phyloP scores from a whole-genome alignment of 176 grass and related monocot genomes.

The Eremochloa ophiuroides region DNA sequence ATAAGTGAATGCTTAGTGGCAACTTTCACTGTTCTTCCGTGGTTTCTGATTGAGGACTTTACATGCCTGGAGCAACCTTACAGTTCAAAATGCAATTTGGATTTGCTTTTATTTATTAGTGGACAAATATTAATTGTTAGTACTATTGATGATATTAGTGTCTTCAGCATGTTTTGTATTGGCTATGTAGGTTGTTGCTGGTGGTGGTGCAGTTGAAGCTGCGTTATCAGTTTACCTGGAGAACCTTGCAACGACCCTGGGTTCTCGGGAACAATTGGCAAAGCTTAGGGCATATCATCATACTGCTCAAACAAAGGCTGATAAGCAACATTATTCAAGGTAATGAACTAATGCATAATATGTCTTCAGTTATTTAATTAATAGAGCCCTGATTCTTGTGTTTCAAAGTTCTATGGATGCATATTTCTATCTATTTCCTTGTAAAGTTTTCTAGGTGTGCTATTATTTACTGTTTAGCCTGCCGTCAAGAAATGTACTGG shows the following conservation, averaged over 20 bases:
- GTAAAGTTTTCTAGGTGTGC: neutral
- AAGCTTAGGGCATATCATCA: constrained; percentile 93
- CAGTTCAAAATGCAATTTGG: neutral
- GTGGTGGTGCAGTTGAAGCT: constrained; percentile 86
- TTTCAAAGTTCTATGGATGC: neutral
- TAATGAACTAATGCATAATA: constrained; percentile 9
- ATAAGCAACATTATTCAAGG: constrained; percentile 92
- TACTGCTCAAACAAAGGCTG: constrained; percentile 80
- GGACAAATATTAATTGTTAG: neutral
- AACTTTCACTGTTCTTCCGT: neutral
- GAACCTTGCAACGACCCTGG: constrained; percentile 77
- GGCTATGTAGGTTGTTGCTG: constrained; percentile 72
- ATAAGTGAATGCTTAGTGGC: neutral
- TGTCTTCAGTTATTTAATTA: neutral
- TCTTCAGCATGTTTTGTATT: constrained; percentile 10
- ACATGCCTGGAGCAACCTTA: neutral
- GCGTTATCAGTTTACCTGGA: constrained; percentile 92
- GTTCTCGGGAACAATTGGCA: constrained; percentile 74
- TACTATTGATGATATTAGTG: neutral
- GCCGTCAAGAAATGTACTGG: neutral
- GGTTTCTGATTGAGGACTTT: neutral
- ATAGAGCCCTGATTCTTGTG: neutral
- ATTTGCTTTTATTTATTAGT: neutral
- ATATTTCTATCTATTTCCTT: neutral
- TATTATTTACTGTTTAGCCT: neutral